Conservation (phyloP, 2,329 filamentous ascomycete genomes). For the Colletotrichum falcatum region DNA sequence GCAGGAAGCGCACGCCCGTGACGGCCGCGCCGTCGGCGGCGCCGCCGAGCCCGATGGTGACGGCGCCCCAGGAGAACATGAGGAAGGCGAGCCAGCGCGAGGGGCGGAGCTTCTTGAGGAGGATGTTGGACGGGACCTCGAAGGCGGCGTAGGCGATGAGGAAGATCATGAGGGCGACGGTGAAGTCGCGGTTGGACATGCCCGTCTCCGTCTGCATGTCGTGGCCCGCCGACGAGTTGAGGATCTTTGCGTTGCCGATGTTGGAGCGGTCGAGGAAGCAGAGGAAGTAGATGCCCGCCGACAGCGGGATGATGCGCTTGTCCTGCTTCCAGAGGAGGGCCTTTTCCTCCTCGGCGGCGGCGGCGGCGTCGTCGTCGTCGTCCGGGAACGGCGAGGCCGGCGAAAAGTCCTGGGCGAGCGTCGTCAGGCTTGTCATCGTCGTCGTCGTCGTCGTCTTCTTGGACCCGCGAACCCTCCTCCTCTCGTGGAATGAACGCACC, state of each 20-base stretch:
- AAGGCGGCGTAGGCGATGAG: conserved; percentile 60
- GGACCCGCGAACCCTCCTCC: fast-evolving
- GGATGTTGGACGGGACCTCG: conserved; percentile 54
- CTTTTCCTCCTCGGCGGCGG: conserved; percentile 47
- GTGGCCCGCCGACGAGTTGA: conserved; percentile 70
- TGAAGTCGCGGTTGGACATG: conserved; percentile 73
- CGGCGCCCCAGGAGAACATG: conserved; percentile 53
- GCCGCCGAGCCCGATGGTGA: conserved; percentile 54
- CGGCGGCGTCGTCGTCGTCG: not conserved
- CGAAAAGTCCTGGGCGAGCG: not conserved
- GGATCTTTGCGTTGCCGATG: conserved; percentile 76
- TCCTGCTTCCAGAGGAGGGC: conserved; percentile 70
- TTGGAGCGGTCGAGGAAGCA: conserved; percentile 77
- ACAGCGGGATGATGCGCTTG: conserved; percentile 71
- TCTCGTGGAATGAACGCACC: not conserved
- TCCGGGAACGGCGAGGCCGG: not conserved
- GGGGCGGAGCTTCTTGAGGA: conserved; percentile 52
- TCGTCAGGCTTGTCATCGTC: not conserved
- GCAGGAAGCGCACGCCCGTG: conserved; percentile 55
- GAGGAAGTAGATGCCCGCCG: conserved; percentile 73
- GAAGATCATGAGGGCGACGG: conserved; percentile 68
- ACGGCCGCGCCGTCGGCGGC: conserved; percentile 53
- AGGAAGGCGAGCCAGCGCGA: conserved; percentile 53
- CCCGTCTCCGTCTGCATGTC: conserved; percentile 72
- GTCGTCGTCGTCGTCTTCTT: no score